Base-by-base conservation (phyloP, 345 rosid species). In the Hibiscus tridactylites region DNA sequence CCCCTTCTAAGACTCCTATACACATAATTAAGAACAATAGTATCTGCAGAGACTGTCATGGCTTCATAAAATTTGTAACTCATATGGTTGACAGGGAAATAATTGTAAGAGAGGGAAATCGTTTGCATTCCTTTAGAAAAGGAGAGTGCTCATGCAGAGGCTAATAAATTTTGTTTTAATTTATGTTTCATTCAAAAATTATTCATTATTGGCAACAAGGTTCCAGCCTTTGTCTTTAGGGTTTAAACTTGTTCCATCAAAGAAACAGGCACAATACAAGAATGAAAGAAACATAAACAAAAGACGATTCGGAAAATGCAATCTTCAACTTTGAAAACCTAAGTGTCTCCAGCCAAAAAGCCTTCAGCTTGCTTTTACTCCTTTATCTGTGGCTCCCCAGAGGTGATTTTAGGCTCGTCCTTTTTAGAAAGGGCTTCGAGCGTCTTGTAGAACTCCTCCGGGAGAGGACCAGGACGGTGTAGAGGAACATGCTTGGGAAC, bases 391-490 rank as follows among this genome's bases (percentile, higher is more conserved):
- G 90, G 75, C 50, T 87, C 84, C 17, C 83, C 65, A 11, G 96
- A 76, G 71, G 79, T 73, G 66, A 78, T 83, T 70, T 87, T 82
- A 6, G 91, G 85, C 50, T 79, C 78, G n/a, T 80, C 85, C 70
- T 79, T 77, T 54, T 77, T 71, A 2, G 76, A 49, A 72, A 85
- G 73, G 74, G 90, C 86, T 79, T 89, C 86, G 9, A 90, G 80
- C 21, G 96, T 89, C 80, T 81, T 81, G 85, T 92, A 91, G 80
- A 95, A 95, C 76, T 95, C 91, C 71, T 78, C 92, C 0, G 98
- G 98, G 37, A 95, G 92, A 71, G 99, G 98, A 71, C 97, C 98
- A 24, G 97, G 97, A 74, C 93, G 90, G 77, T 95, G 99, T 75
- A 76, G 83, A 58, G 98, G 99, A 68, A 95, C 90, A 67, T 92